Conservation (phyloP, 2,329 filamentous ascomycete species). For the Nothomitra cinnamomea region DNA sequence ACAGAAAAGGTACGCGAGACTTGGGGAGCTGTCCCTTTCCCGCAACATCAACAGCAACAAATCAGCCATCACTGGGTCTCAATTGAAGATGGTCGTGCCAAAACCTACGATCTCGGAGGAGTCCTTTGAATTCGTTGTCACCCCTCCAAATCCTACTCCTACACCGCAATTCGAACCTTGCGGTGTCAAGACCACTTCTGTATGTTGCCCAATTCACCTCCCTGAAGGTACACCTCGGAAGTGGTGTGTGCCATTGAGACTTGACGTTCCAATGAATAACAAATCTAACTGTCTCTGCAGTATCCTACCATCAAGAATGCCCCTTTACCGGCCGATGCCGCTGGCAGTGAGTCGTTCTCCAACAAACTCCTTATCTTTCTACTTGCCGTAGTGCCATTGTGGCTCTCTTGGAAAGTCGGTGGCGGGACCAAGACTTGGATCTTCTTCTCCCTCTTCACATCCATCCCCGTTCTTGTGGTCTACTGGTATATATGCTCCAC, state of each 20-base stretch:
- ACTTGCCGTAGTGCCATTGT: conserved; percentile 56
- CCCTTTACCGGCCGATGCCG: conserved; percentile 75
- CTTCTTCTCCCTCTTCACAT: conserved; percentile 67
- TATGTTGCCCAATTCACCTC: conserved; percentile 21
- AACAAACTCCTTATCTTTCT: conserved; percentile 59
- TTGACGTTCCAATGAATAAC: not conserved
- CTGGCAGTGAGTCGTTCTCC: conserved; percentile 75
- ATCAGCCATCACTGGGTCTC: not conserved
- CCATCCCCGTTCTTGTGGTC: conserved; percentile 58
- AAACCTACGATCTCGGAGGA: conserved; percentile 27
- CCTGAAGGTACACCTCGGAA: not conserved
- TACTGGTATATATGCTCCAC: conserved; percentile 73
- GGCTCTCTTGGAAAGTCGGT: conserved; percentile 64
- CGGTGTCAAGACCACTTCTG: conserved; percentile 43
- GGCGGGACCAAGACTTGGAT: conserved; percentile 77
- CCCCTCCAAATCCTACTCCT: conserved; percentile 37
- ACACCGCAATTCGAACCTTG: conserved; percentile 35
- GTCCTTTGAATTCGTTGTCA: conserved; percentile 50
- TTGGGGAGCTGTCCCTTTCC: not conserved
- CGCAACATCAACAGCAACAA: not conserved
- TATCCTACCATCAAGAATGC: conserved; percentile 85
- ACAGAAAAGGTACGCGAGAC: not conserved
- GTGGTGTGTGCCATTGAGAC: not conserved
- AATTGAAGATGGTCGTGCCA: not conserved
- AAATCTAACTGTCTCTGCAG: conserved; percentile 27